These are phyloP conservation scores for Arbutus unedo DNA, from an alignment of 148 eudicot species.

Conservation along the genomic window DNA sequence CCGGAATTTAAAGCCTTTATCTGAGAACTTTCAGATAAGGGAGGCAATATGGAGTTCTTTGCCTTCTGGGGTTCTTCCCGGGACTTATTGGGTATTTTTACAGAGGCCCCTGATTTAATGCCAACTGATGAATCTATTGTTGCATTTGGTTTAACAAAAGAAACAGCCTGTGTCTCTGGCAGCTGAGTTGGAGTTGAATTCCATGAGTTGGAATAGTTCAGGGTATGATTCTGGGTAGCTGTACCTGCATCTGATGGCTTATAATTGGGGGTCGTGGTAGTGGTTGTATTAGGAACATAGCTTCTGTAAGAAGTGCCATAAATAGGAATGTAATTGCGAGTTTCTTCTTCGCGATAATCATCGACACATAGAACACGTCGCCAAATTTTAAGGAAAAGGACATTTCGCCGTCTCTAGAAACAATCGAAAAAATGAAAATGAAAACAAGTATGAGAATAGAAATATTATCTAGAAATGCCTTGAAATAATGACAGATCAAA, in stretches of 20 bases:
- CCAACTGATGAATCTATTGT: no score
- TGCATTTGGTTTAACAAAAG: background rate
- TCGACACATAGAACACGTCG: background rate
- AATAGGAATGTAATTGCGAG: background rate
- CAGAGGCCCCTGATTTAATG: no score
- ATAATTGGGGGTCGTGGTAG: background rate
- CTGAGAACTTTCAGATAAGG: background rate
- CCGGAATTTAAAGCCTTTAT: background rate
- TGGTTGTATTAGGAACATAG: background rate
- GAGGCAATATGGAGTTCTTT: background rate
- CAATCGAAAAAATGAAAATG: background rate
- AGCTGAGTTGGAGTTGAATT: slow-evolving; percentile 1
- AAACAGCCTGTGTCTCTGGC: background rate
- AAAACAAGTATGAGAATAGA: background rate
- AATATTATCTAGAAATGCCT: background rate
- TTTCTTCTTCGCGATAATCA: background rate
- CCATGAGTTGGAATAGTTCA: background rate
- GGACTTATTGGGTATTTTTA: background rate
- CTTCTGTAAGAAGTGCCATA: background rate
- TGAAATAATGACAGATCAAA: background rate
- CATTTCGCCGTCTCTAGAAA: background rate
- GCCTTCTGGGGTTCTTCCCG: background rate
- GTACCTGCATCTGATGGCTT: background rate
- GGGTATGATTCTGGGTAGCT: background rate
- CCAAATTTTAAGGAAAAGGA: background rate